Base-by-base conservation (phyloP, 495 filamentous ascomycete species). In the Tuber microsphaerosporum region DNA sequence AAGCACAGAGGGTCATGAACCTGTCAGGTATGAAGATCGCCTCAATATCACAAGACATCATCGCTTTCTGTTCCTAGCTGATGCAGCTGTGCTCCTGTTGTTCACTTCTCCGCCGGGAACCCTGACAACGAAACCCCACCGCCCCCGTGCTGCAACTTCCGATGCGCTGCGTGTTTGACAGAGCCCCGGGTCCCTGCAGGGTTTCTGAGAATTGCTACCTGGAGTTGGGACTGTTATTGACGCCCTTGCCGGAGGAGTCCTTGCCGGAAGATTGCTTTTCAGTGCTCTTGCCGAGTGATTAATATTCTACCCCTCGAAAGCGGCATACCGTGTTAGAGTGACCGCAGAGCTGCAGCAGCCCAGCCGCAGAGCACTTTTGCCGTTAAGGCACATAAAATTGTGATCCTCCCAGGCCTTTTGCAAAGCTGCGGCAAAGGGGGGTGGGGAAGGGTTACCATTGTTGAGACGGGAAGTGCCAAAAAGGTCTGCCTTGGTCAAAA, bases 91-190 rank as follows among this genome's bases (percentile, higher is more conserved):
- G 56, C 56, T 65, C 56, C 56, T 65, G 56, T 61, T 61, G 56
- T 16, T 65, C 56, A 65, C 14, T 19, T 61, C 56, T 65, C 56
- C 56, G 56, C 56, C 56, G 26, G 56, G 10, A 4, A 65, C 56
- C 26, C 31, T 65, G 26, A 65, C 56, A 65, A 34, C 56, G 34
- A 65, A 65, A 65, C 26, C 10, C 56, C 45, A 19, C 45, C 26
- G 56, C 56, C 56, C 56, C 56, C 56, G 34, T 65, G 56, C 26
- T 65, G 56, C 56, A 65, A 65, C 56, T 65, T 65, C 56, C 56
- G 26, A 65, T 65, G 56, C 56, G 26, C 56, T 65, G 56, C 56
- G 26, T 65, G 56, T 31, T 65, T 65, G 56, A 34, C 56, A 65
- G 56, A 34, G 14, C 56, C 56, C 56, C 31, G 56, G 56, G 56